These are phyloP conservation scores for Kwoniella shandongensis DNA, from an alignment of 768 basidiomycete genomes.

Conservation along the genomic window DNA sequence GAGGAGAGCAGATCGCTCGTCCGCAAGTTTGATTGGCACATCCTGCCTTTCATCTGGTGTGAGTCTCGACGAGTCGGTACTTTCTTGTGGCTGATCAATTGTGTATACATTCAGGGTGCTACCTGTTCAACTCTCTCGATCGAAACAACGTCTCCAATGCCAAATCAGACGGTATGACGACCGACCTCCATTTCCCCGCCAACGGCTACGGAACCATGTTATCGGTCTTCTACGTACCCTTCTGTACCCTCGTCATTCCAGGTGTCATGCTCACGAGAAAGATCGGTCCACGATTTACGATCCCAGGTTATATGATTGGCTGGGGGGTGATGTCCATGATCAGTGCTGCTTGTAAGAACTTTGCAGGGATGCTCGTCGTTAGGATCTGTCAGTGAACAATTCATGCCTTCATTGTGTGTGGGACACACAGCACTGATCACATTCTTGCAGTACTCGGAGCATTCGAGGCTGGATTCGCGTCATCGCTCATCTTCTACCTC, in stretches of 20 bases:
- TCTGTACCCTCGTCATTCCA: conserved; percentile 20
- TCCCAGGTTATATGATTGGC: conserved; percentile 32
- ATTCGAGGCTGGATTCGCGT: conserved; percentile 33
- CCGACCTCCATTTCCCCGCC: conserved; percentile 30
- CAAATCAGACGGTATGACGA: conserved; percentile 33
- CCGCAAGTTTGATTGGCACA: conserved; percentile 22
- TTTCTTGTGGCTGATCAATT: not conserved
- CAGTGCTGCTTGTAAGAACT: conserved; percentile 20
- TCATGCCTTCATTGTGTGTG: not conserved
- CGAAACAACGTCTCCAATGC: conserved; percentile 32
- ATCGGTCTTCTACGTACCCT: conserved; percentile 29
- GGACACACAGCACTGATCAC: not conserved
- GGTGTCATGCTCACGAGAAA: conserved; percentile 33
- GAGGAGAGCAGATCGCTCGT: conserved; percentile 20
- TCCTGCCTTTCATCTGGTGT: conserved; percentile 25
- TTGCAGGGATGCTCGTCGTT: conserved; percentile 18
- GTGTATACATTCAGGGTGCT: conserved; percentile 2
- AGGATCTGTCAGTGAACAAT: conserved; percentile 19
- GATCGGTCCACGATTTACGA: conserved; percentile 27
- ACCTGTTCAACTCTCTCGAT: conserved; percentile 28
- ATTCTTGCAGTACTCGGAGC: conserved; percentile 22
- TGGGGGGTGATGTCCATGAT: conserved; percentile 31
- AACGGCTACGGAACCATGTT: conserved; percentile 33
- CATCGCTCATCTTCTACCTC: conserved; percentile 57
- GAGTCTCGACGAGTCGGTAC: not conserved